A percentile compares a stretch with the other conserved stretches of the same genome.
Conservation (phyloP, 208 protist genomes). For the Tritrichomonas foetus region DNA sequence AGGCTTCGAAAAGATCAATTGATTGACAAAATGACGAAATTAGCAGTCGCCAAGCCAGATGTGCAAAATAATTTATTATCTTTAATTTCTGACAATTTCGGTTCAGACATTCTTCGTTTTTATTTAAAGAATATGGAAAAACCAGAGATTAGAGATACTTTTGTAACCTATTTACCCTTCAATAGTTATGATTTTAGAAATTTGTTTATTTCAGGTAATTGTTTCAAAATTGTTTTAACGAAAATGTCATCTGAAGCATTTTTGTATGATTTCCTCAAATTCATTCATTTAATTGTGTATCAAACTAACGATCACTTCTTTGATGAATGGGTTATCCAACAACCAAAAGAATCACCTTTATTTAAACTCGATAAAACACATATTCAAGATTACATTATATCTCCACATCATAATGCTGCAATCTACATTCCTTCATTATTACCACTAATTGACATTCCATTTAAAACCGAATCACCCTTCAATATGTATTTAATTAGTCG, state of each 20-base stretch:
- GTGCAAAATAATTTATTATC: too few species aligned
- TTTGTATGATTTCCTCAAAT: not conserved
- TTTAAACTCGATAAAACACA: not conserved
- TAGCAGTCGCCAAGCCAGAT: too few species aligned
- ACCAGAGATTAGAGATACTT: not conserved
- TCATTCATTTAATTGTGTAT: not conserved
- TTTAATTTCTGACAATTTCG: not conserved
- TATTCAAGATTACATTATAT: not conserved
- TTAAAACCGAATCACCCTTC: not conserved
- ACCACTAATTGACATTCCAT: not conserved
- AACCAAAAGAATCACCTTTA: not conserved
- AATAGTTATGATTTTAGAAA: not conserved
- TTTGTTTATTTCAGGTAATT: not conserved
- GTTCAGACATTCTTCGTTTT: not conserved
- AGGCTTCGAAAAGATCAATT: too few species aligned
- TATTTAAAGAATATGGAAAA: not conserved
- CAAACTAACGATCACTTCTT: constrained; percentile 15
- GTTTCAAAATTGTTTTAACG: not conserved
- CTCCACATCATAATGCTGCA: not conserved
- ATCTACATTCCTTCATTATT: not conserved
- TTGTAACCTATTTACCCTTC: not conserved
- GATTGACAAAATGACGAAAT: too few species aligned
- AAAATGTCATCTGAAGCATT: not conserved
- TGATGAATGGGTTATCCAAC: constrained; percentile 1
- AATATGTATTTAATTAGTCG: not conserved